Base-by-base conservation (phyloP, 2,329 filamentous ascomycete genomes). In the Ilyonectria sp. region DNA sequence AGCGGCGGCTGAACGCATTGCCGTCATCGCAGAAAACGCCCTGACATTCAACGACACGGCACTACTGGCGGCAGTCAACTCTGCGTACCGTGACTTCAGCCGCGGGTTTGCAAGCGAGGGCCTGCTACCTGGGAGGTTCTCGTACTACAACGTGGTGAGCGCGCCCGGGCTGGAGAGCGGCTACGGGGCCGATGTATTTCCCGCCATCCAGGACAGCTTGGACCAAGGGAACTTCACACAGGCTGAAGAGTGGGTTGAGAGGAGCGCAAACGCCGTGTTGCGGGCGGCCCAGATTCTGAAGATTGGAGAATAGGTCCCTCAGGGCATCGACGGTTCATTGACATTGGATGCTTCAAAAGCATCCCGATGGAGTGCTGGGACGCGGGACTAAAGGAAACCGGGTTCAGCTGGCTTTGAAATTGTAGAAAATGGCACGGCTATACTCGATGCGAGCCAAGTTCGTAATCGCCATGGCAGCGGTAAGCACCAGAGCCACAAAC, bases 111-210 rank as follows among this genome's bases (percentile, higher is more conserved):
- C 69, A 0, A 71, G 69, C 6, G 69, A 59, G 7, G 71, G 70
- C 21, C n/a, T 71, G 0, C 10, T 71, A 9, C 69, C 69, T 0
- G 69, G 66, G 1, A 10, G 69, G 9, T 71, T 37, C 1, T 71
- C 69, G 0, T 71, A 67, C 3, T 71, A 71, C 2, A 71, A 71
- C 4, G 69, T 71, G 11, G 69, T 71, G 3, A 73, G 68, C 15
- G 71, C 65, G 0, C 71, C 70, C 0, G 71, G 63, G 1, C 1
- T 72, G 56, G 68, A 69, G 6, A 72, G 68, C 13, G 71, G 68
- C 1, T 73, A 69, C 35, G 68, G 66, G 66, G 71, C 71, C 0
- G 71, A 73, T 63, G 71, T 73, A 1, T 73, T 73, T n/a, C 71
- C 71, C 0, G 71, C 71, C 2, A 54, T 72, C 4, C 70, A 72